phyloP scores from a whole-genome alignment of 352 stramenopile species.

The Phytopythium montanum region DNA sequence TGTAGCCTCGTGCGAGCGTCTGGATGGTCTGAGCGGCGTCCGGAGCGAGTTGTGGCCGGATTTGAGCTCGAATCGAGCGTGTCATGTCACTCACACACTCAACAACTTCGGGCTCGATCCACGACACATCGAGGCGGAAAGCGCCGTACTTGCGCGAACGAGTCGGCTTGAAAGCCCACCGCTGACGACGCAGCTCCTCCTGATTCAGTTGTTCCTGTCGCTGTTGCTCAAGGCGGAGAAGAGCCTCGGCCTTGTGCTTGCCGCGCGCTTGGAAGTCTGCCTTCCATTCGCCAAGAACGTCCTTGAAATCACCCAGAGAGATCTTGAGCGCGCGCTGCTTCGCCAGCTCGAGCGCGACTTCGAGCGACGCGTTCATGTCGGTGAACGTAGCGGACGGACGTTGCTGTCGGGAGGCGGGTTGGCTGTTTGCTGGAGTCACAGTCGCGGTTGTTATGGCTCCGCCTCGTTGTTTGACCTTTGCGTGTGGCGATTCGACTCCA shows the following conservation, averaged over 20 bases:
- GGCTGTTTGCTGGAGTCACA: neutral
- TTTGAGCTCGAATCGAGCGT: slow-evolving; percentile 16
- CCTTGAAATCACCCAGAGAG: slow-evolving; percentile 39
- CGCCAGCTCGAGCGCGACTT: slow-evolving; percentile 46
- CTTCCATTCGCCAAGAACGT: slow-evolving; percentile 49
- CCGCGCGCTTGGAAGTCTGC: slow-evolving; percentile 40
- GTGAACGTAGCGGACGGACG: neutral
- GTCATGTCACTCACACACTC: slow-evolving; percentile 49
- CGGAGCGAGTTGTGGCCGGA: slow-evolving; percentile 24
- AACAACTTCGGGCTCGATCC: slow-evolving; percentile 62
- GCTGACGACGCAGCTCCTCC: slow-evolving; percentile 8
- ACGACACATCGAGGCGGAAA: slow-evolving; percentile 50
- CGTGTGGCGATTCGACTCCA: neutral
- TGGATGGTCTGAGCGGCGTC: slow-evolving; percentile 63
- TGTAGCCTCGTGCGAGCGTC: slow-evolving; percentile 35
- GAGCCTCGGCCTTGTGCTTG: slow-evolving; percentile 15
- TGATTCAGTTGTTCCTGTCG: slow-evolving; percentile 5
- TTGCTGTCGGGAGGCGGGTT: neutral
- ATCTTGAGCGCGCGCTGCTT: slow-evolving; percentile 47
- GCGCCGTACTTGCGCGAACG: slow-evolving; percentile 40
- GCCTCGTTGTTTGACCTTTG: neutral
- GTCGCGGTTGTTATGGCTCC: neutral
- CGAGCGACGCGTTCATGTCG: slow-evolving; percentile 26
- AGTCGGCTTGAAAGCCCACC: slow-evolving; percentile 32
- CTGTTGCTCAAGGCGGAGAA: neutral